Evolutionary conservation across 176 grass and related monocot species (phyloP).

Genomic region (Areca catechu): DNA sequence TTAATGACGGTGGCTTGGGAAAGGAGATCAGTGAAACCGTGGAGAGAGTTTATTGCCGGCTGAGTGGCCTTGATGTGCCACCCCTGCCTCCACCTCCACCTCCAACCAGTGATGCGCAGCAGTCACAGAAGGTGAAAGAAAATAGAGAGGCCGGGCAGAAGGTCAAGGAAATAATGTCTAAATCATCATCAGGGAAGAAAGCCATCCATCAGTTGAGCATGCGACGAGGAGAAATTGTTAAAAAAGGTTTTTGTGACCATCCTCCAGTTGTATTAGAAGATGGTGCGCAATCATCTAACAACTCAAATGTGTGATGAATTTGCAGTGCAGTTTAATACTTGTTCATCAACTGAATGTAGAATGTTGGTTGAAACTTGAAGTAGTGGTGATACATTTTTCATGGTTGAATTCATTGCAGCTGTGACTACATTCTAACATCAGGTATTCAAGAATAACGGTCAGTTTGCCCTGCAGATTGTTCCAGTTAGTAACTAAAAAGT

Average conservation of each 20-base stretch:
- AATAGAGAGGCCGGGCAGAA: slow-evolving; percentile 27
- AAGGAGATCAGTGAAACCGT: slow-evolving; percentile 76
- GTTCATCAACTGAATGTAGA: too few relatives aligned
- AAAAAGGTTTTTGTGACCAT: slow-evolving; percentile 22
- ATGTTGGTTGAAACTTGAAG: too few relatives aligned
- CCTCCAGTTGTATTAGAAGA: slow-evolving; percentile 27
- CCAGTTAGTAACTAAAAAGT: too few relatives aligned
- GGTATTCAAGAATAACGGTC: too few relatives aligned
- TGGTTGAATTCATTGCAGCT: too few relatives aligned
- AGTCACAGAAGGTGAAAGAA: slow-evolving; percentile 18
- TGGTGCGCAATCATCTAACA: not conserved
- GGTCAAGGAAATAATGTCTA: slow-evolving; percentile 21
- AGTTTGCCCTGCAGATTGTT: too few relatives aligned
- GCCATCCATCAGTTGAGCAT: slow-evolving; percentile 17
- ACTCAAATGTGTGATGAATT: slow-evolving; percentile 20
- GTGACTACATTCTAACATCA: too few relatives aligned
- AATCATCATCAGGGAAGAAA: slow-evolving; percentile 41
- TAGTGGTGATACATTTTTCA: too few relatives aligned
- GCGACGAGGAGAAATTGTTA: slow-evolving; percentile 18
- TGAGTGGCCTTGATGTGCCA: slow-evolving; percentile 33
- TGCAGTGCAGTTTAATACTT: too few relatives aligned
- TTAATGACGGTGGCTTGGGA: slow-evolving; percentile 54
- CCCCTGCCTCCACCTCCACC: slow-evolving; percentile 4
- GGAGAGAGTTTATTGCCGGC: slow-evolving; percentile 67
- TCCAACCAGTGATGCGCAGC: slow-evolving; percentile 8